A percentile compares a stretch with the other conserved stretches of the same genome.
phyloP scores from a whole-genome alignment of 1,139 yeast genomes.

The Scheffersomyces illinoinensis region DNA sequence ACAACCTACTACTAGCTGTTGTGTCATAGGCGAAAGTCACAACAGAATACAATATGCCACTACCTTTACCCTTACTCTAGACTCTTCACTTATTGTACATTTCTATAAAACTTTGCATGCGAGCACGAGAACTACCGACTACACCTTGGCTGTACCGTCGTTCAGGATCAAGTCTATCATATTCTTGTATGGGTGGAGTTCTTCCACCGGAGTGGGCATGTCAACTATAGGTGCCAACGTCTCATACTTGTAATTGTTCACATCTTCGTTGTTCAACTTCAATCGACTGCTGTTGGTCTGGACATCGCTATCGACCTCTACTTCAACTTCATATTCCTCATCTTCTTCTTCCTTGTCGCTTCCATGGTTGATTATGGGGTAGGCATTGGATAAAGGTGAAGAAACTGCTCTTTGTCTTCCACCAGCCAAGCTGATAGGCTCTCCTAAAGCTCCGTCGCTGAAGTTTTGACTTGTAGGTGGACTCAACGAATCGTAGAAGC shows the following conservation, averaged over 20 bases:
- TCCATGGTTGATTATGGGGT: background rate
- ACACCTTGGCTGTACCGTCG: background rate
- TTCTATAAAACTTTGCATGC: background rate
- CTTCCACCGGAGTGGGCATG: constrained; percentile 25
- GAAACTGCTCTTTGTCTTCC: background rate
- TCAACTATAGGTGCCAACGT: constrained; percentile 22
- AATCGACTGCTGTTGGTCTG: background rate
- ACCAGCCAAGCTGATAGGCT: background rate
- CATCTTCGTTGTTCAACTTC: constrained; percentile 3
- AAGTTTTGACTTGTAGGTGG: background rate
- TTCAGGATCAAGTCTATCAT: constrained; percentile 6
- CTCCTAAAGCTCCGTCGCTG: background rate
- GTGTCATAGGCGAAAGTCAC: background rate
- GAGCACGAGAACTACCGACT: background rate
- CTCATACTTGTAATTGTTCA: constrained; percentile 4
- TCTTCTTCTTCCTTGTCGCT: background rate
- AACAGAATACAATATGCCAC: background rate
- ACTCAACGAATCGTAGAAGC: background rate
- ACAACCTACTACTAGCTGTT: background rate
- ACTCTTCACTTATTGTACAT: background rate
- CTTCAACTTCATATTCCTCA: background rate
- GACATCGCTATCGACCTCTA: background rate
- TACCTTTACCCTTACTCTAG: no score
- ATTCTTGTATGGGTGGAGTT: constrained; percentile 16
- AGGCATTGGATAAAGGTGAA: background rate